phyloP scores from a whole-genome alignment of 345 rosid species.

The Passiflora organensis region DNA sequence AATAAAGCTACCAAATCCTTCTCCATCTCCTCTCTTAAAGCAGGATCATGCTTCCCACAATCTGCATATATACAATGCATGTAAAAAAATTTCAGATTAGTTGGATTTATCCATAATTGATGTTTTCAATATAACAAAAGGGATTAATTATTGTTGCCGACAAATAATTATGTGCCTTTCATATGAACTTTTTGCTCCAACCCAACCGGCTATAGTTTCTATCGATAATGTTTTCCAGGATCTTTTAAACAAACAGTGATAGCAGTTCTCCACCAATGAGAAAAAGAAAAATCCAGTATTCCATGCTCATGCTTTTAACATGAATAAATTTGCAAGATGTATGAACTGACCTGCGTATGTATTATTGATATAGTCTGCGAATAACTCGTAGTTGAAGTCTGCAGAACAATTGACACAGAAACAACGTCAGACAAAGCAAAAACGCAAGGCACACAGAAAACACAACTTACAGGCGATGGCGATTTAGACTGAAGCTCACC shows the following conservation, averaged over 20 bases:
- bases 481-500: conserved; percentile 25
- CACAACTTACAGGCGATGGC: too few species aligned
- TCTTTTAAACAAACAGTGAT: background rate
- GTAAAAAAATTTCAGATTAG: too few species aligned
- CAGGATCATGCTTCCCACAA: conserved; percentile 30
- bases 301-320: background rate
- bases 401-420: conserved; percentile 14
- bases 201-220: too few species aligned
- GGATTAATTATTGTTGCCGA: too few species aligned
- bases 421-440: background rate
- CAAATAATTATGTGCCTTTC: background rate
- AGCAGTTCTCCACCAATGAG: background rate
- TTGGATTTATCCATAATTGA: too few species aligned
- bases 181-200: background rate
- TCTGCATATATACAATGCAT: conserved; percentile 19
- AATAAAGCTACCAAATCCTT: conserved; percentile 26
- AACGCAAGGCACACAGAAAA: too few species aligned
- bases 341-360: background rate
- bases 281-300: background rate
- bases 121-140: too few species aligned
- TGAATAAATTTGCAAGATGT: background rate
- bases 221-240: background rate
- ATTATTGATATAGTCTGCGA: background rate
- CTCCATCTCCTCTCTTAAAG: conserved; percentile 32
- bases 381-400: conserved; percentile 18